Evolutionary conservation across 352 stramenopile genomes (phyloP).

Genomic region (Sclerospora graminicola): DNA sequence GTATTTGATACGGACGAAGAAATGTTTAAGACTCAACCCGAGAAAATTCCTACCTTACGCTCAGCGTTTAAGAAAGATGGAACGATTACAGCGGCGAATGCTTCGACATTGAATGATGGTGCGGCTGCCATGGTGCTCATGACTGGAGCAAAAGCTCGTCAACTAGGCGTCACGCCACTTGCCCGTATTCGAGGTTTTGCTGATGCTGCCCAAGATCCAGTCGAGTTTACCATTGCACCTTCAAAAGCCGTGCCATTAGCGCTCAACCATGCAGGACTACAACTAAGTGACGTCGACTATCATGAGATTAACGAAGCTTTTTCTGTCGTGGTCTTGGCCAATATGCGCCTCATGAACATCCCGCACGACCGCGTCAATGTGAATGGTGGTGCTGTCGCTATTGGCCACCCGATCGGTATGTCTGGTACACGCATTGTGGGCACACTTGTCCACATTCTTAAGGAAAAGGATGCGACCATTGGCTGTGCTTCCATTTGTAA

Average conservation of each 20-base stretch:
- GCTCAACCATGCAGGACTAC: slow-evolving; percentile 85
- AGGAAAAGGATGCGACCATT: slow-evolving; percentile 92
- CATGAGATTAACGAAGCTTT: slow-evolving; percentile 99
- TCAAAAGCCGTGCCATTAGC: slow-evolving; percentile 91
- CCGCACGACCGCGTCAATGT: slow-evolving; percentile 92
- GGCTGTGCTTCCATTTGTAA: slow-evolving; percentile 97
- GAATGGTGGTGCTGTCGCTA: slow-evolving; percentile 89
- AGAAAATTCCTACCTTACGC: slow-evolving; percentile 87
- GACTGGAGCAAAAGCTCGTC: slow-evolving; percentile 81
- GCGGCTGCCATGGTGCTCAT: slow-evolving; percentile 94
- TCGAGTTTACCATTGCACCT: slow-evolving; percentile 95
- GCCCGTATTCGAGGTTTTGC: slow-evolving; percentile 75
- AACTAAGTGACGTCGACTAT: slow-evolving; percentile 92
- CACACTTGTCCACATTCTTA: slow-evolving; percentile 90
- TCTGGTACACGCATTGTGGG: slow-evolving; percentile 91
- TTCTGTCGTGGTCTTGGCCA: slow-evolving; percentile 93
- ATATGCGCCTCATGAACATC: slow-evolving; percentile 92
- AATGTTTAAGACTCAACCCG: slow-evolving; percentile 80
- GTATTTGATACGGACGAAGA: slow-evolving; percentile 90
- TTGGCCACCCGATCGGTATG: slow-evolving; percentile 79
- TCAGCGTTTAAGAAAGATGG: slow-evolving; percentile 94
- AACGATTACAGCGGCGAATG: slow-evolving; percentile 95
- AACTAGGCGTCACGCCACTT: slow-evolving; percentile 65
- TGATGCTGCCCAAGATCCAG: slow-evolving; percentile 81
- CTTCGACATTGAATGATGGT: slow-evolving; percentile 96